Percentiles rank a stretch among this genome's conserved stretches.
Conservation (phyloP, 306 rosid species). For the Trifolium repens region DNA sequence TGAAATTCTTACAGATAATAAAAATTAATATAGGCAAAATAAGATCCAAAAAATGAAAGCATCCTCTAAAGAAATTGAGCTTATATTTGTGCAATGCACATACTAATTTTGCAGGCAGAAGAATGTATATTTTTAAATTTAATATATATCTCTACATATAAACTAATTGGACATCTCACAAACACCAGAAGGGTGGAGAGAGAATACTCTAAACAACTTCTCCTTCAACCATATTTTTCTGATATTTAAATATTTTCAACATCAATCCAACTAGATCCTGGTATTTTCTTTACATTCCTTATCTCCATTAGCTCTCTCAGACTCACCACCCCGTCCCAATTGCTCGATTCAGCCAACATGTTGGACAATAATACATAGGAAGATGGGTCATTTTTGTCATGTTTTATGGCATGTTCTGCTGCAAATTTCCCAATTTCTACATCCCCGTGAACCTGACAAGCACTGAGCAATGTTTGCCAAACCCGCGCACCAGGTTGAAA, state of each 20-base stretch:
- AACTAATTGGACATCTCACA: background rate
- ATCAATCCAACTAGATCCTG: conserved; percentile 76
- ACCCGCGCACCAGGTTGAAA: conserved; percentile 60
- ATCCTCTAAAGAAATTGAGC: background rate
- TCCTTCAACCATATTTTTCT: conserved; percentile 3
- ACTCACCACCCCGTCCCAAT: conserved; percentile 62
- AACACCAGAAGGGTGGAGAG: background rate
- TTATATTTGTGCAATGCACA: background rate
- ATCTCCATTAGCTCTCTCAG: conserved; percentile 70
- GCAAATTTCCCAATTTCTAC: conserved; percentile 67
- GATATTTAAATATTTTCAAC: conserved; percentile 26
- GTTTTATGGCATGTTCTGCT: conserved; percentile 54
- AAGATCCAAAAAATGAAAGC: background rate
- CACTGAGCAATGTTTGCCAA: conserved; percentile 84
- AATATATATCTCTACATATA: background rate
- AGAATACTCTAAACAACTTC: conserved; percentile 1
- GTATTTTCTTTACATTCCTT: conserved; percentile 70
- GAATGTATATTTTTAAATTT: background rate
- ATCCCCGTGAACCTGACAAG: conserved; percentile 70
- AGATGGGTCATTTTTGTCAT: conserved; percentile 62
- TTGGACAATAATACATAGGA: conserved; percentile 74
- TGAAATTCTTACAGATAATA: background rate
- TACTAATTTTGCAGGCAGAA: background rate
- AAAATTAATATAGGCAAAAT: background rate
- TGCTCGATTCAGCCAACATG: conserved; percentile 64